Conservation (phyloP, 805 yeast genomes). For the Myxozyma geophila region DNA sequence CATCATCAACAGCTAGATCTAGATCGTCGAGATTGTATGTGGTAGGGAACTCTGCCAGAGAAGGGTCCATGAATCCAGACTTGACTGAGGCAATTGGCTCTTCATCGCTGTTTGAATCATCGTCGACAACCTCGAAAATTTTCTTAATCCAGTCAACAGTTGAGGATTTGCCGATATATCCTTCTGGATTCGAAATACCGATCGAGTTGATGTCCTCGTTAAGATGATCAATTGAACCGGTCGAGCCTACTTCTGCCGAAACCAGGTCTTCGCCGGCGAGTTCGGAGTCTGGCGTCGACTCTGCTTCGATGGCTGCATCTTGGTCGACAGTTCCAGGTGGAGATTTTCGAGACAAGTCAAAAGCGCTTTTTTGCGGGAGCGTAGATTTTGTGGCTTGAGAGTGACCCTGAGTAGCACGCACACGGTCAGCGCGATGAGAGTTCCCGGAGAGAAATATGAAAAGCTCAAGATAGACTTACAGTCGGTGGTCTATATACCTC, state of each 20-base stretch:
- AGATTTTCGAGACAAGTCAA: background rate
- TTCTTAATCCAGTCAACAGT: slow-evolving; percentile 28
- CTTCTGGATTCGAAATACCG: slow-evolving; percentile 26
- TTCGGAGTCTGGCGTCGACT: slow-evolving; percentile 6
- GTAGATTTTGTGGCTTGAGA: background rate
- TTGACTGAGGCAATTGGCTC: background rate
- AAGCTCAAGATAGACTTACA: slow-evolving; percentile 2
- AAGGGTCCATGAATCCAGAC: slow-evolving; percentile 7
- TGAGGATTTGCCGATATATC: slow-evolving; percentile 28
- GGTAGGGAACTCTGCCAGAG: slow-evolving; percentile 15
- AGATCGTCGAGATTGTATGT: slow-evolving; percentile 30
- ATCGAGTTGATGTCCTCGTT: slow-evolving; percentile 31
- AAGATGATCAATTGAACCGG: slow-evolving; percentile 29
- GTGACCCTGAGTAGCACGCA: slow-evolving; percentile 3
- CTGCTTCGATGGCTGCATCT: background rate
- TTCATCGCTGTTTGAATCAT: slow-evolving; percentile 11
- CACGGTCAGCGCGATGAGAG: too few relatives aligned
- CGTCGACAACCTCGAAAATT: slow-evolving; percentile 22
- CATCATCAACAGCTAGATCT: slow-evolving; percentile 17
- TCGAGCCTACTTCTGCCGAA: slow-evolving; percentile 33
- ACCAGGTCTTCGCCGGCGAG: slow-evolving; percentile 26
- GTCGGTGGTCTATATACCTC: slow-evolving; percentile 2
- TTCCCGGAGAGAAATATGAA: too few relatives aligned
- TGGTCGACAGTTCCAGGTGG: slow-evolving; percentile 5
- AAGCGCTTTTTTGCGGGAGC: background rate